Evolutionary conservation across 169 alveolate genomes (phyloP).

Genomic region (Fabrea salina): DNA sequence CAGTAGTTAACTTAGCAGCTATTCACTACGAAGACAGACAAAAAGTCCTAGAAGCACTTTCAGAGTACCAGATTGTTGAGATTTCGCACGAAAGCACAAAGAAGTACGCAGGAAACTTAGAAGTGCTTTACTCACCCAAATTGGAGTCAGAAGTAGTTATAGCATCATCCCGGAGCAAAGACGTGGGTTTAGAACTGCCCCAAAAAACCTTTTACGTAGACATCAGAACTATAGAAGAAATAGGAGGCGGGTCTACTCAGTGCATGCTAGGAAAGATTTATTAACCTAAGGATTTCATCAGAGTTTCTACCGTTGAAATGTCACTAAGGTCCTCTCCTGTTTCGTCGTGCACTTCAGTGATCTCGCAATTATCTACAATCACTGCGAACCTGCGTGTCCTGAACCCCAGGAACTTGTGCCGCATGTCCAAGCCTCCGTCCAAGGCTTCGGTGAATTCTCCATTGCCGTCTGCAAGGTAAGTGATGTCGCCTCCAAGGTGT

Average conservation of each 20-base stretch:
- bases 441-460: slow-evolving; percentile 33
- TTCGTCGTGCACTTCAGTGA: slow-evolving; percentile 30
- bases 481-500: background rate
- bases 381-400: slow-evolving; percentile 41
- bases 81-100: slow-evolving; percentile 1
- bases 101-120: slow-evolving; percentile 19
- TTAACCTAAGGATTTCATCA: background rate
- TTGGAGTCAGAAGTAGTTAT: background rate
- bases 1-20: slow-evolving; percentile 18
- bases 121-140: background rate
- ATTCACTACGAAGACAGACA: background rate
- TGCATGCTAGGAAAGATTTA: slow-evolving; percentile 28
- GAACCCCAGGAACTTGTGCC: slow-evolving; percentile 17
- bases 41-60: background rate
- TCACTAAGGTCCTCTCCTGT: slow-evolving; percentile 23
- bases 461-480: slow-evolving; percentile 43
- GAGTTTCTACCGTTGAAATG: slow-evolving; percentile 5
- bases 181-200: background rate
- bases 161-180: background rate
- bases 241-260: slow-evolving; percentile 29
- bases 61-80: background rate
- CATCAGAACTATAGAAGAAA: background rate
- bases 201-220: background rate
- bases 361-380: slow-evolving; percentile 31
- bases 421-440: slow-evolving; percentile 34